A percentile compares a stretch with the other conserved stretches of the same genome.
Conservation (phyloP, 2,329 filamentous ascomycete genomes). For the Neodidymelliopsis sp. region DNA sequence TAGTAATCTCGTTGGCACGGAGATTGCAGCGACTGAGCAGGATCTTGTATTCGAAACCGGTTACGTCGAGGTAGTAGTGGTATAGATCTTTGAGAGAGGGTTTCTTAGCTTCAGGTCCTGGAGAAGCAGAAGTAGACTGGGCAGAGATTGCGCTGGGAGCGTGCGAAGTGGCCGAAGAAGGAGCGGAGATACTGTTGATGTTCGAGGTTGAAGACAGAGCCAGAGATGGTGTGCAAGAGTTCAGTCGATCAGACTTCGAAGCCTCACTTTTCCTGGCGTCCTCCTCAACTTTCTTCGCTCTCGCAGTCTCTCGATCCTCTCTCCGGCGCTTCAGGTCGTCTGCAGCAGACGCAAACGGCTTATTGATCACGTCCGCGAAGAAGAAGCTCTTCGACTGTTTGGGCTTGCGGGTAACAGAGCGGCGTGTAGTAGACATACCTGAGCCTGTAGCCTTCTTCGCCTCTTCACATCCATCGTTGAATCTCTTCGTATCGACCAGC, state of each 20-base stretch:
- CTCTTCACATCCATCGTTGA: slow-evolving; percentile 41
- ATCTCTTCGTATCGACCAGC: slow-evolving; percentile 36
- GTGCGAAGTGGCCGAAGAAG: slow-evolving; percentile 4
- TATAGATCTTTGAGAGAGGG: slow-evolving; percentile 57
- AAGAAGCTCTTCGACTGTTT: slow-evolving; percentile 32
- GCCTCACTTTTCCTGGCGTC: slow-evolving; percentile 7
- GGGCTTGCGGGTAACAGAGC: slow-evolving; percentile 15
- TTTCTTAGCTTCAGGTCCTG: slow-evolving; percentile 23
- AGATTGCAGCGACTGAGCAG: slow-evolving; percentile 63
- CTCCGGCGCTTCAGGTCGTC: slow-evolving; percentile 32
- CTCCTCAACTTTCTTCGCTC: slow-evolving; percentile 20
- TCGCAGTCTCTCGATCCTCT: slow-evolving; percentile 27
- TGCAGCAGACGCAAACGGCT: slow-evolving; percentile 26
- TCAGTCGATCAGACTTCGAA: neutral
- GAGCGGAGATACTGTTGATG: neutral
- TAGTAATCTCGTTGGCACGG: slow-evolving; percentile 61
- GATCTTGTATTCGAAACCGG: slow-evolving; percentile 70
- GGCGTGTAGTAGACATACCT: slow-evolving; percentile 46
- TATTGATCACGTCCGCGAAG: slow-evolving; percentile 22
- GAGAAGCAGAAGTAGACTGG: neutral
- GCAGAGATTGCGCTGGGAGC: slow-evolving; percentile 3
- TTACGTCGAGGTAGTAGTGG: slow-evolving; percentile 69
- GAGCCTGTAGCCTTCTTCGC: slow-evolving; percentile 42
- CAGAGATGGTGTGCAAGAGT: neutral
- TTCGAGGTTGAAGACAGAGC: neutral